phyloP scores from a whole-genome alignment of 176 grass and related monocot species.

The Juncus inflexus region DNA sequence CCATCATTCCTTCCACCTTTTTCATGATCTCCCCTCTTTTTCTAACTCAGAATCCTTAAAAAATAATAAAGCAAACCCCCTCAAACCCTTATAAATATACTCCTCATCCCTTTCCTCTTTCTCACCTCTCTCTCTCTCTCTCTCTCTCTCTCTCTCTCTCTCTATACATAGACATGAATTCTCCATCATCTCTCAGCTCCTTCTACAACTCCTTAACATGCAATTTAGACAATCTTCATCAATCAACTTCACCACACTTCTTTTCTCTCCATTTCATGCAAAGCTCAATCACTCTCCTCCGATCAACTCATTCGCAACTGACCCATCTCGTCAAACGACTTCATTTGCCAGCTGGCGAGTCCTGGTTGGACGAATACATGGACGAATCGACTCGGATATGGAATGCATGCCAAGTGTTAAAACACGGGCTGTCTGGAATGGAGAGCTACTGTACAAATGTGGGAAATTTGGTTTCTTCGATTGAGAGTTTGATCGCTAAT shows the following conservation, averaged over 20 bases:
- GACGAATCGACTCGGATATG: conserved; percentile 84
- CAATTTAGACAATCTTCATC: conserved; percentile 68
- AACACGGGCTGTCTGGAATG: conserved; percentile 54
- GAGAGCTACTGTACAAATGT: conserved; percentile 52
- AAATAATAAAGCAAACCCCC: not conserved
- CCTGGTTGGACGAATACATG: conserved; percentile 96
- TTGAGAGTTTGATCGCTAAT: conserved; percentile 29
- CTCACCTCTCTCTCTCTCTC: conserved; percentile 3
- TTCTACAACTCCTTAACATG: conserved; percentile 74
- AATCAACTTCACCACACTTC: conserved; percentile 32
- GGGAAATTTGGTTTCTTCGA: conserved; percentile 42
- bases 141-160: not conserved
- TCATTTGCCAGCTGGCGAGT: conserved; percentile 65
- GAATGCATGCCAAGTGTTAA: conserved; percentile 64
- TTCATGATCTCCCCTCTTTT: conserved; percentile 13
- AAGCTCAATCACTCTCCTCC: conserved; percentile 52
- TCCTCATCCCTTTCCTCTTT: conserved; percentile 11
- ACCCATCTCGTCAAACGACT: conserved; percentile 60
- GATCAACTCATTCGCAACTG: conserved; percentile 51
- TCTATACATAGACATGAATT: conserved; percentile 39
- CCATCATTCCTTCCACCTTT: conserved; percentile 25
- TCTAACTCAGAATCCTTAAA: no score
- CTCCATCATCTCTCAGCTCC: conserved; percentile 51
- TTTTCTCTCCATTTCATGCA: conserved; percentile 60
- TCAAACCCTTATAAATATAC: conserved; percentile 19